Base-by-base conservation (phyloP, 192 early-diverging fungal species). In the Podila clonocystis region DNA sequence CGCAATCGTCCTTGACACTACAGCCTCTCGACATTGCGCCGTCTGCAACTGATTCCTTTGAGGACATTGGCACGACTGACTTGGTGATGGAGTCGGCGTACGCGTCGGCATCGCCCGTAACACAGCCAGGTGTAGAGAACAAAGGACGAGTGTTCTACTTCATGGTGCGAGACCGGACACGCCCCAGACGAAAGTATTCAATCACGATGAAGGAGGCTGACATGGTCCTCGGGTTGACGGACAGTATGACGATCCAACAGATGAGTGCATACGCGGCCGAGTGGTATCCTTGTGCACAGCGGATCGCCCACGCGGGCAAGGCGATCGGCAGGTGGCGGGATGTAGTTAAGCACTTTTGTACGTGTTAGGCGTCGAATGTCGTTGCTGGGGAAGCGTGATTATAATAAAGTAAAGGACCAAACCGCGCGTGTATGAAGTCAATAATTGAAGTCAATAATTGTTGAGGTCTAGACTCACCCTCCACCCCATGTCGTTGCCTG, bases 311-410 rank as follows among this genome's bases (percentile, higher is more conserved):
- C 12, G 82, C 66, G 2, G 68, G 70, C 9, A 67, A 71, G 41
- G 74, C 73, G 3, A 49, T 83, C 29, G 73, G 73, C 2, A 58
- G 69, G 12, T 74, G 80, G 73, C 57, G 58, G 15, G 52, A 61
- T 57, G 65, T 71, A 1, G 58, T 82, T 31, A 83, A 75, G 49
- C 73, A 83, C 36, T 76, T 83, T 76, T 83, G 82, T 65, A 61
- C 68, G 4, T 83, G 82, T 15, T 17, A 45, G 41, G 41, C 12
- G 4, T 12, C 41, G 41, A 15, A 45, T 45, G 13, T 15, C 15
- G 34, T 36, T 36, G 34, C 34, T 36, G 9, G 6, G 34, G 41
- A 45, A 4, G 41, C 41, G 41, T 1, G 13, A 45, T 15, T 45
- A 1, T 45, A 45, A 15, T 12, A 45, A 1, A 45, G 15, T 4